Evolutionary conservation across 2,329 filamentous ascomycete species (phyloP).

Genomic region (Stemphylium vesicarium): DNA sequence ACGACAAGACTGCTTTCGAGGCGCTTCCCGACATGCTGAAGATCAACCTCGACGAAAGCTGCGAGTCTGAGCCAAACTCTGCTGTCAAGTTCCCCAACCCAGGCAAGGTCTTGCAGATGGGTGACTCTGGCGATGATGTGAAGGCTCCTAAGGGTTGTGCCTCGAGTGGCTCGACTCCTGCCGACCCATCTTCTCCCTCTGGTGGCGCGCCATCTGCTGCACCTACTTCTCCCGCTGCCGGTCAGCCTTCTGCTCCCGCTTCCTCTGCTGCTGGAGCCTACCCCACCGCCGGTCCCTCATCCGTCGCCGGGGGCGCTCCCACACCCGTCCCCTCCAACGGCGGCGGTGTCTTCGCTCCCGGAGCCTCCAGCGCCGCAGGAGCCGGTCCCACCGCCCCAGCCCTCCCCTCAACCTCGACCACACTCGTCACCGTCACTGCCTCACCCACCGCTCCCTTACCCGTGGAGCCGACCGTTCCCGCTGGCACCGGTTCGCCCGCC

Average conservation of each 20-base stretch:
- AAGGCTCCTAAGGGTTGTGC: constrained; percentile 34
- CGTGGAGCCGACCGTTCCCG: constrained; percentile 19
- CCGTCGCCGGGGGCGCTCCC: background rate
- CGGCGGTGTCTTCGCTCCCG: constrained; percentile 43
- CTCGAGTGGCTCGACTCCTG: constrained; percentile 24
- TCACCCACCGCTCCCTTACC: constrained; percentile 23
- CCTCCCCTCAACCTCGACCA: constrained; percentile 33
- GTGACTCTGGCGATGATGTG: constrained; percentile 18
- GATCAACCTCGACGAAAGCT: constrained; percentile 68
- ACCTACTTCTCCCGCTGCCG: constrained; percentile 14
- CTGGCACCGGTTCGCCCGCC: constrained; percentile 18
- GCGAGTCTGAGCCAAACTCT: constrained; percentile 58
- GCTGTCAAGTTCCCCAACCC: constrained; percentile 72
- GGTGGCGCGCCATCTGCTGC: constrained; percentile 13
- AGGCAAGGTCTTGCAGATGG: constrained; percentile 62
- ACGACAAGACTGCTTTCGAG: constrained; percentile 59
- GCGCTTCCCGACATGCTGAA: constrained; percentile 74
- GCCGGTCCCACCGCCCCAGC: constrained; percentile 18
- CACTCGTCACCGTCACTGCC: constrained; percentile 38
- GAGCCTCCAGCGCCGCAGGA: constrained; percentile 21
- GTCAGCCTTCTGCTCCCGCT: constrained; percentile 10
- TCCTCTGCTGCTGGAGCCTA: background rate
- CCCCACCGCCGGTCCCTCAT: constrained; percentile 1
- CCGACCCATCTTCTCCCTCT: constrained; percentile 19
- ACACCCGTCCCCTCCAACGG: constrained; percentile 25